Evolutionary conservation across 768 basidiomycete genomes (phyloP).

Genomic region (Amanita rimosa): DNA sequence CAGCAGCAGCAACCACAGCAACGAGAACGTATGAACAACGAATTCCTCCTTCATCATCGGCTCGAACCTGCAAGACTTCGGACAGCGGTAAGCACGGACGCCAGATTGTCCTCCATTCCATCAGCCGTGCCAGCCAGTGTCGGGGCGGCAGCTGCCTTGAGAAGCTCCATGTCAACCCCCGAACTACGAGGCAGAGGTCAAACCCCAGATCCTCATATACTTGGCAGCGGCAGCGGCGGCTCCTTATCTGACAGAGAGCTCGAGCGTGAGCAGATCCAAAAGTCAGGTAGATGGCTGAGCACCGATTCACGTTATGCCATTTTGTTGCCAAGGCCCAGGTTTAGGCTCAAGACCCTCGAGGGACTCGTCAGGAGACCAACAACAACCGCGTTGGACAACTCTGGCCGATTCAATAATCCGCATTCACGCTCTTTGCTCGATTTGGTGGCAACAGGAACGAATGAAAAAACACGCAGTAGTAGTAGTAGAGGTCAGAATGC

Average conservation of each 20-base stretch:
- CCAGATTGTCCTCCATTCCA: not conserved
- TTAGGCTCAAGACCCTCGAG: conserved; percentile 31
- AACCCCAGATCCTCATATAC: too few species aligned
- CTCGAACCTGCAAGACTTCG: too few species aligned
- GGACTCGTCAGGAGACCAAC: conserved; percentile 13
- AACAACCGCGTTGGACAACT: not conserved
- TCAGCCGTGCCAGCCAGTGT: not conserved
- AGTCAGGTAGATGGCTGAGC: conserved; percentile 55
- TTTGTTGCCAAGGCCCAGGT: conserved; percentile 64
- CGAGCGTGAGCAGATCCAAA: conserved; percentile 6
- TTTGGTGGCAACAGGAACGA: not conserved
- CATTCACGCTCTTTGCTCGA: conserved; percentile 38
- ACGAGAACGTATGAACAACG: too few species aligned
- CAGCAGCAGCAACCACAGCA: too few species aligned
- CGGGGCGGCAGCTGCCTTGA: conserved; percentile 20
- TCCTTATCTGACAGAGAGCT: not conserved
- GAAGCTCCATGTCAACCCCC: conserved; percentile 55
- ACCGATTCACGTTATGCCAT: conserved; percentile 66
- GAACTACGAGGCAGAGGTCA: conserved; percentile 29
- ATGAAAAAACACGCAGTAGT: not conserved
- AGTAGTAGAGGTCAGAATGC: too few species aligned
- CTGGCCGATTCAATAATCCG: not conserved
- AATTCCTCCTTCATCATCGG: too few species aligned
- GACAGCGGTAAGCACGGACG: too few species aligned
- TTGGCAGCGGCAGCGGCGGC: too few species aligned